phyloP scores from a whole-genome alignment of 2,329 filamentous ascomycete genomes.

The Neofusicoccum cordaticola region DNA sequence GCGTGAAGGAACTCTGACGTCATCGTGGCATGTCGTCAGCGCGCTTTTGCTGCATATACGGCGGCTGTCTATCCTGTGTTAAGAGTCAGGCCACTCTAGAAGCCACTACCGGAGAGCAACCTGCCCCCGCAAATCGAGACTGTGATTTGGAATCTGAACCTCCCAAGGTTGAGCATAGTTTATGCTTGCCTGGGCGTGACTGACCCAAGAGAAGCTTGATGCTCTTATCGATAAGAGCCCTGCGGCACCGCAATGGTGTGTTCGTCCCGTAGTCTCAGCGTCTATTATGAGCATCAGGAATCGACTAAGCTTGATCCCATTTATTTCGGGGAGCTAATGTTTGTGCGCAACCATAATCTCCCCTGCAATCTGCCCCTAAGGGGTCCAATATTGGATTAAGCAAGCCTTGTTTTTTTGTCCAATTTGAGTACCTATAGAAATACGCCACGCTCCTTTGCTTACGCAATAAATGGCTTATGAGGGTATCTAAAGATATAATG shows the following conservation, averaged over 20 bases:
- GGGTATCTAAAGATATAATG: background rate
- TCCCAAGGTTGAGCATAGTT: background rate
- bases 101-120: too few relatives aligned
- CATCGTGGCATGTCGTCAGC: background rate
- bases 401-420: background rate
- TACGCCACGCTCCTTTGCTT: background rate
- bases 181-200: background rate
- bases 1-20: constrained; percentile 1
- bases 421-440: background rate
- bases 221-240: background rate
- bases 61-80: too few relatives aligned
- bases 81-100: background rate
- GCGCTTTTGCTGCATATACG: background rate
- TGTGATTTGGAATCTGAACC: too few relatives aligned
- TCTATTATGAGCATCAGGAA: background rate
- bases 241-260: background rate
- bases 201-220: background rate
- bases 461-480: background rate
- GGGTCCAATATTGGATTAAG: background rate
- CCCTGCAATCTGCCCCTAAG: constrained; percentile 9
- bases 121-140: too few relatives aligned
- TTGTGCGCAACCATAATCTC: background rate
- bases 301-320: background rate
- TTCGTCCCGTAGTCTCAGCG: background rate
- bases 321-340: background rate